A percentile compares a stretch with the other conserved stretches of the same genome.
phyloP scores from a whole-genome alignment of 257 asterid genomes.

The Cinchona pubescens region DNA sequence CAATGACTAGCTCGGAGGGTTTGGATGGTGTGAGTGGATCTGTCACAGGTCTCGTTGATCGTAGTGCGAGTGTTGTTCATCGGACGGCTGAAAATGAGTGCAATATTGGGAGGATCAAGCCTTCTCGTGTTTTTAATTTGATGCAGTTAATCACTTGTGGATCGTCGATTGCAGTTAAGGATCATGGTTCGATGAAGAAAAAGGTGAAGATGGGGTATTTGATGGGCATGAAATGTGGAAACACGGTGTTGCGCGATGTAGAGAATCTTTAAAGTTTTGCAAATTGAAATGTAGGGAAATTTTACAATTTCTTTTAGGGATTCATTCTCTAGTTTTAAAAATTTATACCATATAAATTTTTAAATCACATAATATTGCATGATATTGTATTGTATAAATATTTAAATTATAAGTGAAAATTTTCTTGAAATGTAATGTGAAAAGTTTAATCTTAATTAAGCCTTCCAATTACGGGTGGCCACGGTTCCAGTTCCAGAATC shows the following conservation, averaged over 20 bases:
- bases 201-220: neutral
- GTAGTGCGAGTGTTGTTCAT: neutral
- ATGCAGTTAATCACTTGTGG: slow-evolving; percentile 38
- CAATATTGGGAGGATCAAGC: slow-evolving; percentile 25
- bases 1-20: slow-evolving; percentile 30
- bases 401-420: too few relatives aligned
- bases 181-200: neutral
- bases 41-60: slow-evolving; percentile 14
- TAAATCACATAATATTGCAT: too few relatives aligned
- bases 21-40: slow-evolving; percentile 21
- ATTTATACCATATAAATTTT: too few relatives aligned
- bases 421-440: neutral
- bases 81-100: slow-evolving; percentile 24
- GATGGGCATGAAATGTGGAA: neutral
- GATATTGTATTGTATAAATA: too few relatives aligned
- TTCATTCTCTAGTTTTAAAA: too few relatives aligned
- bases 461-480: too few relatives aligned
- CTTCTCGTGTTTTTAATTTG: slow-evolving; percentile 18
- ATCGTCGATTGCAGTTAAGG: slow-evolving; percentile 6
- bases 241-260: neutral
- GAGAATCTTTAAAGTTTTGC: neutral
- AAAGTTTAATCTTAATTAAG: neutral
- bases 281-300: neutral
- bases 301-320: too few relatives aligned
- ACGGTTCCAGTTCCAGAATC: too few relatives aligned